Percentiles rank a stretch among this genome's conserved stretches.
Evolutionary conservation across 306 rosid species (phyloP).

Genomic region (Vicia sativa): DNA sequence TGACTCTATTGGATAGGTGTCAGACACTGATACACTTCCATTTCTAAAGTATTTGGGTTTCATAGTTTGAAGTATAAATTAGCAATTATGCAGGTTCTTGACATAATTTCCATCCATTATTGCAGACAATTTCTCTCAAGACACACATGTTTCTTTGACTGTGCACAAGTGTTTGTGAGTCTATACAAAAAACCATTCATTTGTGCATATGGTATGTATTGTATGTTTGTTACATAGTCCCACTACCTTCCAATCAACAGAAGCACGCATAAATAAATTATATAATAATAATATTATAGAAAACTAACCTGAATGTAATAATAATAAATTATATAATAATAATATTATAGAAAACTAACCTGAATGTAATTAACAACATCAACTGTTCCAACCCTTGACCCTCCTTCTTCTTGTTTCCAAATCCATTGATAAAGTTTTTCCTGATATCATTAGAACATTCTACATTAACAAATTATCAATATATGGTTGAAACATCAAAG

Average conservation of each 20-base stretch:
- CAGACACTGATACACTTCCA: not conserved
- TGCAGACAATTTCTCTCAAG: not conserved
- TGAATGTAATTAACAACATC: constrained; percentile 75
- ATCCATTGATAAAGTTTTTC: constrained; percentile 90
- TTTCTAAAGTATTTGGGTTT: not conserved
- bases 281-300: not conserved
- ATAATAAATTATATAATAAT: not conserved
- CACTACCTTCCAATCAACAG: not conserved
- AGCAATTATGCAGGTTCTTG: constrained; percentile 8
- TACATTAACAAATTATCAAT: constrained; percentile 25
- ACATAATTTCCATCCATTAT: not conserved
- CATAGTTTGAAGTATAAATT: not conserved
- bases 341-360: constrained; percentile 44
- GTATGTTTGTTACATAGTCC: not conserved
- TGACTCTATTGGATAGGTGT: not conserved
- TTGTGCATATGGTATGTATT: not conserved
- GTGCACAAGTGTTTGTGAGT: not conserved
- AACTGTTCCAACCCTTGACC: constrained; percentile 65
- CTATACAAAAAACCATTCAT: not conserved
- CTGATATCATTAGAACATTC: constrained; percentile 46
- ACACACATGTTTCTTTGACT: too few relatives aligned
- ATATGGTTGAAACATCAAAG: not conserved
- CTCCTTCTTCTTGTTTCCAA: constrained; percentile 78
- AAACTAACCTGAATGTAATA: constrained; percentile 62
- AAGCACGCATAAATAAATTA: not conserved